Percentiles rank a stretch among this genome's conserved stretches.
Conservation (phyloP, 768 basidiomycete genomes). For the Fistulinella prunicolor region DNA sequence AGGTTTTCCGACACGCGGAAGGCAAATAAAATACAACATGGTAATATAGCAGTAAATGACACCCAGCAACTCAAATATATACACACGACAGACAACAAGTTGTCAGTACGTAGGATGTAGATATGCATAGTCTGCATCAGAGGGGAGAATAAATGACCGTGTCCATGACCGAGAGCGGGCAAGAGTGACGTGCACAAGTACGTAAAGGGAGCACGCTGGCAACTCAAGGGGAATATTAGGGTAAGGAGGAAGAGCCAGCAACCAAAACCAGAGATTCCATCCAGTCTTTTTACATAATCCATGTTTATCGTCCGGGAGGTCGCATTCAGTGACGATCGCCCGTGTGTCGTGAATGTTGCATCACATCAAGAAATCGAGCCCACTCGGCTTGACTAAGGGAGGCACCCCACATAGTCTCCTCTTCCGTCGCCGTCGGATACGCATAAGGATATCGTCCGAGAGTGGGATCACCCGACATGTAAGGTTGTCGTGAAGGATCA, state of each 20-base stretch:
- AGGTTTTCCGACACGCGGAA: not conserved
- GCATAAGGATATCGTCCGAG: constrained; percentile 30
- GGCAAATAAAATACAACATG: constrained; percentile 17
- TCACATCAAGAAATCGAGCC: constrained; percentile 61
- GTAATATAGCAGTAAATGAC: constrained; percentile 14
- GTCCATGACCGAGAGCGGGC: constrained; percentile 3
- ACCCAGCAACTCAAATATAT: constrained; percentile 8
- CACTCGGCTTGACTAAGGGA: constrained; percentile 77
- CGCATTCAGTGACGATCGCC: constrained; percentile 26
- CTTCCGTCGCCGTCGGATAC: constrained; percentile 50
- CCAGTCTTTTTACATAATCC: constrained; percentile 29
- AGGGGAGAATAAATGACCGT: constrained; percentile 14
- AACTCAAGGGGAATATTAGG: constrained; percentile 12
- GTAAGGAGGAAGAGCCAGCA: constrained; percentile 8
- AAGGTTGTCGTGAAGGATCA: constrained; percentile 28
- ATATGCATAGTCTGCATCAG: constrained; percentile 20
- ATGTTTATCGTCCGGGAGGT: constrained; percentile 6
- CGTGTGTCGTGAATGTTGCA: constrained; percentile 45
- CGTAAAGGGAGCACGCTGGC: constrained; percentile 20
- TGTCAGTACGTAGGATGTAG: constrained; percentile 21
- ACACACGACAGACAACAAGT: constrained; percentile 3
- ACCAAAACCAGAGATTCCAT: constrained; percentile 25
- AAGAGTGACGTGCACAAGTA: constrained; percentile 19
- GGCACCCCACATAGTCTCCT: constrained; percentile 70
- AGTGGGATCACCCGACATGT: constrained; percentile 22